A percentile compares a stretch with the other conserved stretches of the same genome.
Evolutionary conservation across 2,329 filamentous ascomycete genomes (phyloP).

Genomic region (Sporothrix curviconia): DNA sequence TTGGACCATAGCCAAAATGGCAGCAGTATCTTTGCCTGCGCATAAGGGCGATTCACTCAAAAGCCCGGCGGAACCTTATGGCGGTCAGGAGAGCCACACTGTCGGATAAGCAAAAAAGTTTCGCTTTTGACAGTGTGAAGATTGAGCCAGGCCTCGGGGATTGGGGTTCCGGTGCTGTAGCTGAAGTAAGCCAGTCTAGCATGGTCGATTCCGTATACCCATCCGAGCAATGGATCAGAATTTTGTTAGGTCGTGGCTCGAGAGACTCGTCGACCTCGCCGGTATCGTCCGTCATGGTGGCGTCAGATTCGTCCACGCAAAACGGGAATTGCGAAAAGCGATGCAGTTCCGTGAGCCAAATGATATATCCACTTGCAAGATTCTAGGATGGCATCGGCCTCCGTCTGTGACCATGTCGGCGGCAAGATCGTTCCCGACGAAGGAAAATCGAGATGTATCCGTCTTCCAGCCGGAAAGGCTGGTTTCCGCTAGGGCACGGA

Average conservation of each 20-base stretch:
- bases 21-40: conserved; percentile 41
- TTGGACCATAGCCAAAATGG: conserved; percentile 47
- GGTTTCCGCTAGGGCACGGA: conserved; percentile 57
- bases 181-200: conserved; percentile 88
- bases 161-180: conserved; percentile 74
- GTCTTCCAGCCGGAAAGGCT: conserved; percentile 34
- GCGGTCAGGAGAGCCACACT: conserved; percentile 71
- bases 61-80: conserved; percentile 68
- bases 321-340: conserved; percentile 26
- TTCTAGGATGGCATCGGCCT: conserved; percentile 77
- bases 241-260: conserved; percentile 48
- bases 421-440: conserved; percentile 89
- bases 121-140: conserved; percentile 73
- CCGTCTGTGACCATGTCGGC: conserved; percentile 73
- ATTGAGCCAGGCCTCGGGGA: conserved; percentile 80
- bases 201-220: conserved; percentile 94
- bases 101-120: conserved; percentile 97
- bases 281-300: conserved; percentile 36
- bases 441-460: conserved; percentile 66
- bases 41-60: conserved; percentile 61
- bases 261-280: conserved; percentile 12
- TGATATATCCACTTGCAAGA: conserved; percentile 88
- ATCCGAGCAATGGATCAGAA: conserved; percentile 89
- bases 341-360: conserved; percentile 59
- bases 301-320: conserved; percentile 36